Conservation (phyloP, 352 stramenopile genomes). For the Pythium apleroticum region DNA sequence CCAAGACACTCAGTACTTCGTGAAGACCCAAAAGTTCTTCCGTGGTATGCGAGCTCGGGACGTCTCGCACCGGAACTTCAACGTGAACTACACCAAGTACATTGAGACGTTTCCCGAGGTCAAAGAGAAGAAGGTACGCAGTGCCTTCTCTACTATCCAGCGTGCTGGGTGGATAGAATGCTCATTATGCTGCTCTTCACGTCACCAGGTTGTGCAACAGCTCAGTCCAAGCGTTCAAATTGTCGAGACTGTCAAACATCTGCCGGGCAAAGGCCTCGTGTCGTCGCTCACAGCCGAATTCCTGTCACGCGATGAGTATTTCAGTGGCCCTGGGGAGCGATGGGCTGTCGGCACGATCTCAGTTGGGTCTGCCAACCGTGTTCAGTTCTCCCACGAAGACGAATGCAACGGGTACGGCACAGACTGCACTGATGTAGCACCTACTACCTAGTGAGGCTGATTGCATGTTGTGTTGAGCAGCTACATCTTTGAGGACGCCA, state of each 20-base stretch:
- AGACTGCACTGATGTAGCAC: neutral
- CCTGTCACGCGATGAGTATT: slow-evolving; percentile 39
- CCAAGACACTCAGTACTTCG: slow-evolving; percentile 51
- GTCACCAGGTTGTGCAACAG: slow-evolving; percentile 39
- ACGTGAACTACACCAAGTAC: slow-evolving; percentile 50
- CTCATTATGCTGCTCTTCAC: slow-evolving; percentile 6
- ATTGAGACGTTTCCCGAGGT: slow-evolving; percentile 63
- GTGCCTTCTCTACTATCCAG: neutral
- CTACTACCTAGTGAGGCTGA: neutral
- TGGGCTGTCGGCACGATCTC: slow-evolving; percentile 56
- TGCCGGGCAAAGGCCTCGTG: slow-evolving; percentile 46
- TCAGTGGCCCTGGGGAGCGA: slow-evolving; percentile 34
- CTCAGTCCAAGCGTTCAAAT: slow-evolving; percentile 41
- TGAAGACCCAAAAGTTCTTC: slow-evolving; percentile 64
- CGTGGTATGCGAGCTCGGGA: slow-evolving; percentile 47
- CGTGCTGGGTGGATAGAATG: neutral
- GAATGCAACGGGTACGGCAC: slow-evolving; percentile 54
- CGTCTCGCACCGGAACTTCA: slow-evolving; percentile 54
- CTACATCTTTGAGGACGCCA: slow-evolving; percentile 61
- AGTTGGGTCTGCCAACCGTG: slow-evolving; percentile 40
- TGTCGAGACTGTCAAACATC: slow-evolving; percentile 50
- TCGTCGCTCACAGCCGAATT: slow-evolving; percentile 54
- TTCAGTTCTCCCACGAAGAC: slow-evolving; percentile 48
- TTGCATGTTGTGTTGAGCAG: neutral
- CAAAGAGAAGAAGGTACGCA: slow-evolving; percentile 45